These are phyloP conservation scores for Citrus glauca DNA, from an alignment of 345 rosid genomes.

Conservation along the genomic window DNA sequence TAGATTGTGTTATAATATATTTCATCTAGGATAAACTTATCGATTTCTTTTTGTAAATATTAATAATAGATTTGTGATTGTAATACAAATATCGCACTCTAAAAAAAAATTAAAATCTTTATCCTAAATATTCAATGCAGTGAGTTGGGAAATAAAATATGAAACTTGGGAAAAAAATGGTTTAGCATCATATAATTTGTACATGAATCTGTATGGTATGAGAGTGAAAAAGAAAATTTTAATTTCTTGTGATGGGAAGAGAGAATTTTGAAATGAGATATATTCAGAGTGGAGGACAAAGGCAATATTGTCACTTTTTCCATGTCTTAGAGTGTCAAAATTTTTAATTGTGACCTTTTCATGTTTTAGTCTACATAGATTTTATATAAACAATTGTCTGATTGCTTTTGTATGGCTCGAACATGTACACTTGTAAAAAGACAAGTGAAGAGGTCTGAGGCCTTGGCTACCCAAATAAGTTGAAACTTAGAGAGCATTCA, in stretches of 20 bases:
- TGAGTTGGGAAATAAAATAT: background rate
- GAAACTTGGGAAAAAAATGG: background rate
- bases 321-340: conserved; percentile 13
- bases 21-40: no score
- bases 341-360: conserved; percentile 23
- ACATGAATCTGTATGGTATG: background rate
- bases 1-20: no score
- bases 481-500: conserved; percentile 21
- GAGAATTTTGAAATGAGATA: conserved; percentile 23
- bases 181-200: background rate
- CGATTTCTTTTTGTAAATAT: no score
- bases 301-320: conserved; percentile 29
- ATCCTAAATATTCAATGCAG: background rate
- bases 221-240: background rate
- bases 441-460: conserved; percentile 25
- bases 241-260: background rate
- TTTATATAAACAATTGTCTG: conserved; percentile 18
- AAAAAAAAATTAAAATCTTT: background rate
- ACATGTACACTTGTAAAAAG: conserved; percentile 6
- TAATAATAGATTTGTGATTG: no score
- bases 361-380: conserved; percentile 13
- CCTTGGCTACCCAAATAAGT: conserved; percentile 31
- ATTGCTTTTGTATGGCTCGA: conserved; percentile 21
- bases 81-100: no score
- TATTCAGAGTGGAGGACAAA: conserved; percentile 26